Base-by-base conservation (phyloP, 1,139 yeast species). In the Wickerhamomyces sp. region DNA sequence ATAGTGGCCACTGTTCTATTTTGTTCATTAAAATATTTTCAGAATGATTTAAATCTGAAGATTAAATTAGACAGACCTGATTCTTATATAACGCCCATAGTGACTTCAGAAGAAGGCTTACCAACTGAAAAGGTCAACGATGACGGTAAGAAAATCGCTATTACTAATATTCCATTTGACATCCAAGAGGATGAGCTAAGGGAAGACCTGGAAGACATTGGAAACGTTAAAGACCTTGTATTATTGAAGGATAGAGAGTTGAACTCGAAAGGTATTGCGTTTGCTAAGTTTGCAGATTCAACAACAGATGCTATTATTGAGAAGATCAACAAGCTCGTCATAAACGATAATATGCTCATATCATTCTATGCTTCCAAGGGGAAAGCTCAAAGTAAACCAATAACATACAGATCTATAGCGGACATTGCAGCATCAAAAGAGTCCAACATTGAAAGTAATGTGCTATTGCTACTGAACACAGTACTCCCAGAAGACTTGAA, bases 381-480 rank as follows among this genome's bases (percentile, higher is more conserved):
- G 36, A 50, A 36, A 39, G 27, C 40, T 34, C 45, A 44, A 34
- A 24, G 34, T 36, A 39, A 49, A 27, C 44, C 47, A 19, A 47
- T 64, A 8, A 52, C 61, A 4, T 64, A 54, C 44, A 58, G 61
- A 41, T 52, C 58, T 14, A 39, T 64, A 4, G 45, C 61, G 3
- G 45, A 44, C 10, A 35, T 61, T 16, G 63, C 51, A 5, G 28
- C 37, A 15, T 44, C 42, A 4, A 40, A 44, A 19, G 41, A 40
- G 5, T 43, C 38, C 8, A 42, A 42, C 14, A 38, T 40, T 14
- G 52, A 53, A 37, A 76, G 87, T 53, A 70, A 61, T 12, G 89
- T 84, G 1, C 58, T 89, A 20, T 78, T 82, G 46, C 59, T 89
- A 12, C 60, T 85, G 35, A 89, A 89, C 53, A 65, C 78, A 30